phyloP scores from a whole-genome alignment of 1,284 basidiomycete species.

The Lentinula novae-zelandiae region DNA sequence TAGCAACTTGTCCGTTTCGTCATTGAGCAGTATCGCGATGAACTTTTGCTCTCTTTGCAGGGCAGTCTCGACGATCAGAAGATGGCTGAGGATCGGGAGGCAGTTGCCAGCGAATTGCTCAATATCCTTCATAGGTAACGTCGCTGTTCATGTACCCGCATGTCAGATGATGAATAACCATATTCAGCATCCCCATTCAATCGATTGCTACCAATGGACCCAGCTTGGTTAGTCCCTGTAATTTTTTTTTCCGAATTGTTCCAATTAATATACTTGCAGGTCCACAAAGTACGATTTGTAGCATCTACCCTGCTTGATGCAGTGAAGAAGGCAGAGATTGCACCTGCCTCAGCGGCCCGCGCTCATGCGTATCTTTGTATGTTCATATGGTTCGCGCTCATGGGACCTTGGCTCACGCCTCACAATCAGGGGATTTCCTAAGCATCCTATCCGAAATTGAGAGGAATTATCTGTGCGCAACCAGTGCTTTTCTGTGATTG shows the following conservation, averaged over 20 bases:
- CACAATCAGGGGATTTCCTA: conserved; percentile 75
- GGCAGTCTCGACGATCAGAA: conserved; percentile 61
- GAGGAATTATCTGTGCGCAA: conserved; percentile 72
- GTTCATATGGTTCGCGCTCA: conserved; percentile 24
- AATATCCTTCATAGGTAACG: conserved; percentile 70
- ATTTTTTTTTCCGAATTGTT: neutral
- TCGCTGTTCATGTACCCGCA: neutral
- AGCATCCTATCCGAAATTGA: conserved; percentile 88
- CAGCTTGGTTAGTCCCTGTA: conserved; percentile 52
- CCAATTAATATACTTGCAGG: conserved; percentile 30
- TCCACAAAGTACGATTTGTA: conserved; percentile 87
- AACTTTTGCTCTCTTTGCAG: conserved; percentile 66
- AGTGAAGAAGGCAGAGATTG: conserved; percentile 76
- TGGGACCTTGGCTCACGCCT: conserved; percentile 10
- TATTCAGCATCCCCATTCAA: conserved; percentile 77
- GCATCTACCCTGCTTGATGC: conserved; percentile 84
- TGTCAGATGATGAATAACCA: neutral
- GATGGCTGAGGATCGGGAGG: conserved; percentile 67
- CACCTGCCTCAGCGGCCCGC: conserved; percentile 59
- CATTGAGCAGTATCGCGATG: conserved; percentile 84
- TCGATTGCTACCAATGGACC: conserved; percentile 87
- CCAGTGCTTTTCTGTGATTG: neutral
- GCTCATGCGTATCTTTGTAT: conserved; percentile 78
- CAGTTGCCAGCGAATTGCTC: conserved; percentile 76
- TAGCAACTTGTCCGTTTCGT: conserved; percentile 90